Base-by-base conservation (phyloP, 495 filamentous ascomycete genomes). In the Talaromyces thailandensis region DNA sequence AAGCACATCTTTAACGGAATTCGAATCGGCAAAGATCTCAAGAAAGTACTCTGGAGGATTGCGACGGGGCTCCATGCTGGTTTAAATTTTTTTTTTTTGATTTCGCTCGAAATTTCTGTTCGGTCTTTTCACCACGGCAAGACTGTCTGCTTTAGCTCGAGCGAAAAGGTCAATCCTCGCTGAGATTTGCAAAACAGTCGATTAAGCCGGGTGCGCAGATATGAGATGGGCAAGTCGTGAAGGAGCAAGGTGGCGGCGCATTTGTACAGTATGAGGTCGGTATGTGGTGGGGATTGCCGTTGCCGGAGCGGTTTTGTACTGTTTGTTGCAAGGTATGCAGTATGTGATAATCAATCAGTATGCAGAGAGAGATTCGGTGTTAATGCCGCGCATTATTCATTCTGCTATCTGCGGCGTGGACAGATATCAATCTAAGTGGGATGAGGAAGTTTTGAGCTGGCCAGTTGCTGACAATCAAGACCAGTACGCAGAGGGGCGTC, bases 1-100 rank as follows among this genome's bases (percentile, higher is more conserved):
- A 29, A 98, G 83, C 23, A 98, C 86, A 73, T 98, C 94, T 70
- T 89, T 89, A 66, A 96, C 90, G 65, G 86, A 88, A 26, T 80
- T 81, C 52, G 88, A 88, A 71, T 93, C 90, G 63, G 89, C 64
- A 72, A 93, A 90, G 66, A 91, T 87, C 73, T 93, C 89, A 71
- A 93, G 81, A 64, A 88, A 86, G 77, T 91, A 93, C 72, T 93
- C 88, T 67, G 89, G 90, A 69, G 89, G 85, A 69, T 80, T 81
- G 74, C 77, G 78, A 70, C 79, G 81, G 73, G 79, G 79, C 66
- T 84, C 82, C 82, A 84, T 84, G 16, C 45, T 48, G 59, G 16
- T 40, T 7, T 5, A 57, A 25, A 57, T 35, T 28, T 28, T 29
- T 28, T 3, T 5, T 55, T 55, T 55, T 51, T 51, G 6, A n/a